Evolutionary conservation across 495 filamentous ascomycete genomes (phyloP), one percentile per base, ranked within the genome.

Genomic region (Daldinia caldariorum): DNA sequence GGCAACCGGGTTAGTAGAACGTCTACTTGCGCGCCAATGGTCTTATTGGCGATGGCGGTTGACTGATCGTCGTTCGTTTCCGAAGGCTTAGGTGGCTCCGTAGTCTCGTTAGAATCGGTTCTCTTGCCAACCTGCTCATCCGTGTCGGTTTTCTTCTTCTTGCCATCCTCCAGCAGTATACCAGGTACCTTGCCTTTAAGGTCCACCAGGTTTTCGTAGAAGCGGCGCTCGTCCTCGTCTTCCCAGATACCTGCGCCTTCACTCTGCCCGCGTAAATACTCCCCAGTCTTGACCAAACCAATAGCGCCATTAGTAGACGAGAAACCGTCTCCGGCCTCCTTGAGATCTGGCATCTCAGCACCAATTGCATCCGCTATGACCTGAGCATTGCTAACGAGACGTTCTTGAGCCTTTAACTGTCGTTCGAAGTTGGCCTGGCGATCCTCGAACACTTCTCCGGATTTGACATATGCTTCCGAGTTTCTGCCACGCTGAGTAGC

Each of bases 181-280:
- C 89, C 91, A 8, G 95, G 95, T 20, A 99, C 95, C 70, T 96
- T 94, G 69, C 94, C 94, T 74, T 97, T 97, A 12, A 99, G 84
- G 77, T 99, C 95, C 16, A 95, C 89, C 5, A 98, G 82, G 73
- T 97, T 97, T 79, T 99, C 95, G 77, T 99, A 98, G 78, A 98
- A 99, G 37, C 95, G 91, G 60, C 96, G 86, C 77, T 99, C 94
- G 47, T 99, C 95, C 74, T 98, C 95, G 71, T 99, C 95, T 81
- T 98, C 96, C 95, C 95, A 99, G 71, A 98, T 97, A 1, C 95
- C 95, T n/a, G 93, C 86, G 7, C 94, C 94, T 66, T 97, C 95
- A 5, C 90, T 89, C 73, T 95, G 91, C 20, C 92, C 92, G 35
- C 93, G 91, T 8, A 97, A 84, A 73, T 97, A 97, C 67, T 99